Conservation (phyloP, 768 basidiomycete genomes). For the Gloeostereum incarnatum region DNA sequence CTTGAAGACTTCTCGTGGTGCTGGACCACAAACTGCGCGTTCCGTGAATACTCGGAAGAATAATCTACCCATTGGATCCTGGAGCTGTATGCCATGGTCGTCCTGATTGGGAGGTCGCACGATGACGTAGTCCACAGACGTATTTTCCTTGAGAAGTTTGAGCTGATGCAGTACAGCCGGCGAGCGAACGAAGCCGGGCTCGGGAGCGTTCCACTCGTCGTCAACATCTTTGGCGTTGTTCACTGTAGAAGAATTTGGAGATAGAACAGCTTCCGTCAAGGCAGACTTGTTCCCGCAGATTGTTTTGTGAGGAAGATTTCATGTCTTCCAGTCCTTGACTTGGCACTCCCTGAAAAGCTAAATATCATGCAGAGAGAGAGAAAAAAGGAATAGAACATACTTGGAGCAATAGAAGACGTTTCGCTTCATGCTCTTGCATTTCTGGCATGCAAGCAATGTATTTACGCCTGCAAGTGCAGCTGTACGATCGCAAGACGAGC, state of each 20-base stretch:
- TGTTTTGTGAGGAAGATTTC: conserved; percentile 10
- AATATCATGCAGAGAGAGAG: neutral
- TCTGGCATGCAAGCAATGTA: conserved; percentile 5
- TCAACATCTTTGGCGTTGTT: neutral
- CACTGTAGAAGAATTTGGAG: neutral
- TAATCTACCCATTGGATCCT: conserved; percentile 6
- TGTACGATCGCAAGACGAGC: conserved; percentile 7
- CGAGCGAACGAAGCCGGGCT: conserved; percentile 10
- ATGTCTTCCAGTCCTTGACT: conserved; percentile 9
- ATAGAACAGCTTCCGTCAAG: conserved; percentile 6
- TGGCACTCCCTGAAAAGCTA: conserved; percentile 7
- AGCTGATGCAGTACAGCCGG: conserved; percentile 12
- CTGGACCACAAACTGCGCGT: conserved; percentile 5
- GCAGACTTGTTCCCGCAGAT: conserved; percentile 11
- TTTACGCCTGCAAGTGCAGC: conserved; percentile 8
- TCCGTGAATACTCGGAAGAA: conserved; percentile 9
- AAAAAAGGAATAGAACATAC: conserved; percentile 3
- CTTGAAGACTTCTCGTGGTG: conserved; percentile 8
- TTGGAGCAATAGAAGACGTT: conserved; percentile 10
- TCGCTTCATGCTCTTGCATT: conserved; percentile 4
- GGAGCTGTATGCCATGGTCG: conserved; percentile 10
- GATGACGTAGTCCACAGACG: conserved; percentile 9
- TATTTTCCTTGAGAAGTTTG: conserved; percentile 10
- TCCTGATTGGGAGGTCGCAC: conserved; percentile 6
- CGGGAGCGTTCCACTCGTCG: conserved; percentile 2